Percentiles rank a stretch among this genome's conserved stretches.
Evolutionary conservation across 805 yeast species (phyloP).

Genomic region (Helenozyma baotianmanensis): DNA sequence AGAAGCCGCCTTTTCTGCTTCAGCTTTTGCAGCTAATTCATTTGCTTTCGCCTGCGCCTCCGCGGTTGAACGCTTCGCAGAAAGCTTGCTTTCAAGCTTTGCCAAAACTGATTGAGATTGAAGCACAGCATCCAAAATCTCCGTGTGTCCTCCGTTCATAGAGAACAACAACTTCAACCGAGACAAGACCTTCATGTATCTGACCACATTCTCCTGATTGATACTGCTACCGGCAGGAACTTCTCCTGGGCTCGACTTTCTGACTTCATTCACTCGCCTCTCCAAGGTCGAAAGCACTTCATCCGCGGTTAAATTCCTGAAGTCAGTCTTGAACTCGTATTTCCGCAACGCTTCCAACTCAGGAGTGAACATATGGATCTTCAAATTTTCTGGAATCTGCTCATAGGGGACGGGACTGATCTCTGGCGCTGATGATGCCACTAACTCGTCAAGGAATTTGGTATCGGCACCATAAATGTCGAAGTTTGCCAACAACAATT

Average conservation of each 20-base stretch:
- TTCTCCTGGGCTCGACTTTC: constrained; percentile 4
- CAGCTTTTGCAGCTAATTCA: not conserved
- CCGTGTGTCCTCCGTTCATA: constrained; percentile 14
- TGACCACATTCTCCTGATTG: constrained; percentile 5
- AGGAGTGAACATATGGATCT: constrained; percentile 15
- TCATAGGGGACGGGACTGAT: constrained; percentile 6
- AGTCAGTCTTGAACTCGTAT: constrained; percentile 12
- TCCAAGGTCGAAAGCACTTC: constrained; percentile 9
- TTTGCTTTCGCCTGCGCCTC: not conserved
- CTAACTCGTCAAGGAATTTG: not conserved
- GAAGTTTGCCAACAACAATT: constrained; percentile 1
- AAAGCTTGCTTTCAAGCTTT: constrained; percentile 10
- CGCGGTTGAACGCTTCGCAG: constrained; percentile 8
- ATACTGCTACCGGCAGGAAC: constrained; percentile 9
- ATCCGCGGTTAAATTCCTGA: constrained; percentile 4
- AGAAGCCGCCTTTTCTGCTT: not conserved
- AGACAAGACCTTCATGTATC: constrained; percentile 10
- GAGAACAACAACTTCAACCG: constrained; percentile 10
- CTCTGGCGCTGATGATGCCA: no score
- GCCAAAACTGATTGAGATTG: constrained; percentile 9
- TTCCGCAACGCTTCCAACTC: constrained; percentile 12
- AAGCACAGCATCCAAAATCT: constrained; percentile 14
- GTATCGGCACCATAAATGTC: not conserved
- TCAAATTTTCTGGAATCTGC: constrained; percentile 20
- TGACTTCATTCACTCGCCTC: constrained; percentile 8